phyloP scores from a whole-genome alignment of 257 asterid species.

The Solanum boliviense region DNA sequence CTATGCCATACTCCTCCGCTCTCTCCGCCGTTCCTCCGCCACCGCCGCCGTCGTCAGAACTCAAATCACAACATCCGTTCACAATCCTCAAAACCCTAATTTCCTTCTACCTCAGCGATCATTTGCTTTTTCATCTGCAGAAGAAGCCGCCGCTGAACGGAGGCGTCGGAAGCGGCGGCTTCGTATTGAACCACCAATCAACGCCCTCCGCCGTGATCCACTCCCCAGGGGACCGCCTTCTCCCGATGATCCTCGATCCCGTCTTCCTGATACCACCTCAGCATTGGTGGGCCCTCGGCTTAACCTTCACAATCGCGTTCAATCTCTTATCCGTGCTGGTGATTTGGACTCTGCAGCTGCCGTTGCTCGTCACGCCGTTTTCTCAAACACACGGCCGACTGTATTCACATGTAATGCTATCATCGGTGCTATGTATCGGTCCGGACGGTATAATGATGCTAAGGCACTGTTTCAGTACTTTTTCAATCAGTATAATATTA shows the following conservation, averaged over 20 bases:
- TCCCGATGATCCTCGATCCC: constrained; percentile 31
- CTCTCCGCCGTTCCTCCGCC: constrained; percentile 33
- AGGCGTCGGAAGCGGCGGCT: constrained; percentile 82
- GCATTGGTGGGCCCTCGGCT: constrained; percentile 67
- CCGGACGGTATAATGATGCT: constrained; percentile 51
- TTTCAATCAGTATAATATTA: constrained; percentile 51
- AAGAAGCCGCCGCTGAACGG: constrained; percentile 91
- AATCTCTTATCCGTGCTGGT: constrained; percentile 76
- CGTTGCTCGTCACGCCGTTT: constrained; percentile 67
- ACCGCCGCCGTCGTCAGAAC: not conserved
- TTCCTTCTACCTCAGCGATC: constrained; percentile 19
- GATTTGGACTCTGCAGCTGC: constrained; percentile 78
- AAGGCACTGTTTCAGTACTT: constrained; percentile 73
- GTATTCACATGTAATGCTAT: constrained; percentile 95
- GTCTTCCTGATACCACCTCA: constrained; percentile 73
- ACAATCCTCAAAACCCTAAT: constrained; percentile 16
- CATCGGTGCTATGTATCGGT: constrained; percentile 78
- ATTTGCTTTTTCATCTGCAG: constrained; percentile 66
- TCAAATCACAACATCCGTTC: not conserved
- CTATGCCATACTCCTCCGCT: constrained; percentile 33
- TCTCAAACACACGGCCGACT: constrained; percentile 58
- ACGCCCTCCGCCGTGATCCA: constrained; percentile 56
- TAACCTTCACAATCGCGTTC: constrained; percentile 89
- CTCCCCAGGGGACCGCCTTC: constrained; percentile 12
- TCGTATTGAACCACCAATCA: constrained; percentile 82